Conservation (phyloP, 805 yeast genomes). For the Candida sphagnicola region DNA sequence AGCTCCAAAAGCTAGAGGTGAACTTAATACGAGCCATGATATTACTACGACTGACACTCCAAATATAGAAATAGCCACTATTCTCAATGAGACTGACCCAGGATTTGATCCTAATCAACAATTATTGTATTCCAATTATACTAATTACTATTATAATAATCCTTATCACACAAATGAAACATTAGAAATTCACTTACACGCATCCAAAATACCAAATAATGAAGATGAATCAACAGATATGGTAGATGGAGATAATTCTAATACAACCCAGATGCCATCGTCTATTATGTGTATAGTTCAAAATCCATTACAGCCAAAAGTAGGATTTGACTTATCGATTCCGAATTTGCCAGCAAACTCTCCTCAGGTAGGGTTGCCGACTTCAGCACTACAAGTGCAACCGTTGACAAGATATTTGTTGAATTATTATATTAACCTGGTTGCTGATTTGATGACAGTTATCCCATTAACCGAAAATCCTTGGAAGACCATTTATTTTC, state of each 20-base stretch:
- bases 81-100: slow-evolving; percentile 13
- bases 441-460: slow-evolving; percentile 77
- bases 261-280: slow-evolving; percentile 46
- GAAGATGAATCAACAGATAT: slow-evolving; percentile 27
- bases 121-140: slow-evolving; percentile 34
- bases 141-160: slow-evolving; percentile 35
- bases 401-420: slow-evolving; percentile 71
- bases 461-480: slow-evolving; percentile 73
- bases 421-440: slow-evolving; percentile 68
- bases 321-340: slow-evolving; percentile 38
- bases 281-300: slow-evolving; percentile 49
- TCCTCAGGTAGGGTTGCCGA: slow-evolving; percentile 41
- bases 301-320: slow-evolving; percentile 31
- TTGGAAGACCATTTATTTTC: slow-evolving; percentile 84
- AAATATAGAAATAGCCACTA: slow-evolving; percentile 14
- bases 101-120: slow-evolving; percentile 34
- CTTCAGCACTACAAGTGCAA: slow-evolving; percentile 57
- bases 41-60: slow-evolving; percentile 5
- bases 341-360: slow-evolving; percentile 18
- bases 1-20: slow-evolving; percentile 2
- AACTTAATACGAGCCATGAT: slow-evolving; percentile 5
- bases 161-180: slow-evolving; percentile 36
- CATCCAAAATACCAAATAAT: slow-evolving; percentile 20
- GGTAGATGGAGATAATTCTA: slow-evolving; percentile 29
- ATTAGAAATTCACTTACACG: slow-evolving; percentile 42